Evolutionary conservation across 192 early-diverging fungal genomes (phyloP), one percentile per base, ranked within the genome.

Genomic region (Entrophospora sp.): DNA sequence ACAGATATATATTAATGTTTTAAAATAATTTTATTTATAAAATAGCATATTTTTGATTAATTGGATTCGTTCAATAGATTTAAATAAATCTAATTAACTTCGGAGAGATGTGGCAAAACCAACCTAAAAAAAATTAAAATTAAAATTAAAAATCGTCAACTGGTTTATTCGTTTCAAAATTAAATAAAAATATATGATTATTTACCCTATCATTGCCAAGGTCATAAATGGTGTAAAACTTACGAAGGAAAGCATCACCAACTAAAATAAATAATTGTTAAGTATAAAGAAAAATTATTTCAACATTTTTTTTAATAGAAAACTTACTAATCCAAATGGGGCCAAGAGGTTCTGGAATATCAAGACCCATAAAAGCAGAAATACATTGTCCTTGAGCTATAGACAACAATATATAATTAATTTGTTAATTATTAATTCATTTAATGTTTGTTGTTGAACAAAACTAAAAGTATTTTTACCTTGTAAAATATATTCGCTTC

Each of bases 301-400:
- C 7, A n/a, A 4, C 12, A 34, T 13, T 20, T 8, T 8, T 3
- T 25, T 8, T 30, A 48, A 34, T 48, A 66, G 31, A 36, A 24
- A 36, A 42, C 60, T 67, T 68, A 71, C 69, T 83, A 45, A 93
- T 91, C 91, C 91, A 91, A 53, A 91, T 82, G 32, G 87, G 85
- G n/a, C 85, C 87, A 28, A 85, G 71, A 9, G 79, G 80, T 62
- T 79, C 85, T 5, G 91, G 90, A 61, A 93, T 85, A 63, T 96
- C 93, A 72, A 94, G 84, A 36, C 94, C 95, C 88, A 96, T 93
- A 75, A 99, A 97, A 27, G 81, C 85, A 46, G 83, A 86, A 34
- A 90, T 81, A 71, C 88, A 90, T 62, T 79, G 77, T 40, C 78
- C 75, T 74, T 87, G 83, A 36, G 86, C 85, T 55, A 81, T 61